Evolutionary conservation across 441 rosid genomes (phyloP).

Genomic region (Jatropha multifida): DNA sequence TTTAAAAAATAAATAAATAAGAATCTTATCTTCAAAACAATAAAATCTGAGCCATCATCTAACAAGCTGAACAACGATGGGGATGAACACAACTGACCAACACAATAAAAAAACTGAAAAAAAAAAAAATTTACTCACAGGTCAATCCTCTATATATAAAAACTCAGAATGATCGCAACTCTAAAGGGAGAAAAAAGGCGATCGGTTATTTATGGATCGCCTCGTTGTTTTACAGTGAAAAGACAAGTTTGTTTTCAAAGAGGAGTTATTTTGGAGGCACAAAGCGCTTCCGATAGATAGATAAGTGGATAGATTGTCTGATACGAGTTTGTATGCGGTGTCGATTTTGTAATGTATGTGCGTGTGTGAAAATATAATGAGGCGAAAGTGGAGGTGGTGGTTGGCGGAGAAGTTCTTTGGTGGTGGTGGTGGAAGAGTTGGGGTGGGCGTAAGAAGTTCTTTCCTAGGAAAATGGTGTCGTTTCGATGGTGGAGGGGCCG

Average conservation of each 20-base stretch:
- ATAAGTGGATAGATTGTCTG: not conserved
- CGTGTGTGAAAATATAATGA: not conserved
- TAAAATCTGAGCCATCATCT: constrained; percentile 25
- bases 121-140: constrained; percentile 28
- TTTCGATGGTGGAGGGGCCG: no score
- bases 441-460: not conserved
- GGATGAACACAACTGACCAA: not conserved
- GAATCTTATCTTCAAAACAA: not conserved
- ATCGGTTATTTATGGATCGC: constrained; percentile 29
- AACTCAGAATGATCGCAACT: constrained; percentile 24
- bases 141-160: constrained; percentile 31
- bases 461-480: no score
- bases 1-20: not conserved
- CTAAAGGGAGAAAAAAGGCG: constrained; percentile 2
- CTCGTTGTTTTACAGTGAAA: constrained; percentile 9
- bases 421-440: constrained; percentile 2
- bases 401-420: constrained; percentile 9
- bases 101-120: not conserved
- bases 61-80: constrained; percentile 9
- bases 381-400: constrained; percentile 12
- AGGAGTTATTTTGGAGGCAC: not conserved
- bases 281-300: not conserved
- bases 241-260: not conserved
- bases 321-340: not conserved
- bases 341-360: constrained; percentile 6